These are phyloP conservation scores for Amanita exitialis DNA, from an alignment of 768 basidiomycete species.

Conservation along the genomic window DNA sequence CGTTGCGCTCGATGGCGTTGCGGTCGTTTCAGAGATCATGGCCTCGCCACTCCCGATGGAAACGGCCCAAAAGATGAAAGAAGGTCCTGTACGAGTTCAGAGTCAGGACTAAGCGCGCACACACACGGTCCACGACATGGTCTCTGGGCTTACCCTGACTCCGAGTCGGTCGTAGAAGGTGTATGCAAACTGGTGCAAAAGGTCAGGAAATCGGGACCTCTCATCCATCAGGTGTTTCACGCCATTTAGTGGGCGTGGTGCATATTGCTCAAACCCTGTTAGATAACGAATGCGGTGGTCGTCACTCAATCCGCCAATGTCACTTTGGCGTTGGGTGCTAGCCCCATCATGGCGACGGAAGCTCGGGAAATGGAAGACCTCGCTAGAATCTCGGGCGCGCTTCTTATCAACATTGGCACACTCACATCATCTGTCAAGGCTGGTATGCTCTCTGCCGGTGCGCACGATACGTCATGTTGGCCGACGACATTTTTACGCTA, in stretches of 20 bases:
- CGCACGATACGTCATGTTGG: neutral
- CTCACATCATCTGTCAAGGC: conserved; percentile 44
- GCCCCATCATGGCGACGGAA: conserved; percentile 91
- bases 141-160: neutral
- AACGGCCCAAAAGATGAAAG: conserved; percentile 36
- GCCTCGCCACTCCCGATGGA: conserved; percentile 45
- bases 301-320: conserved; percentile 86
- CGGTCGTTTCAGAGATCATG: conserved; percentile 83
- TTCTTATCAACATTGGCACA: conserved; percentile 87
- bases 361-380: conserved; percentile 78
- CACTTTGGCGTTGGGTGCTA: conserved; percentile 79
- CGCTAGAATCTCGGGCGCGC: conserved; percentile 47
- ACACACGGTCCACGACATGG: neutral
- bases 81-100: conserved; percentile 36
- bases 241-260: neutral
- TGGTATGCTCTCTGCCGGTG: conserved; percentile 71
- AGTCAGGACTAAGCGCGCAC: conserved; percentile 5
- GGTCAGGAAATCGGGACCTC: conserved; percentile 46
- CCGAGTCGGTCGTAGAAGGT: conserved; percentile 23
- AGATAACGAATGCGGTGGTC: conserved; percentile 86
- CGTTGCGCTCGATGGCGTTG: conserved; percentile 67
- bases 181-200: conserved; percentile 40
- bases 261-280: neutral
- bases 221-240: conserved; percentile 65
- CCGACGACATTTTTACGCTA: neutral